These are phyloP conservation scores for Aspergillus ochraceus DNA, from an alignment of 2,329 filamentous ascomycete genomes.

Conservation along the genomic window DNA sequence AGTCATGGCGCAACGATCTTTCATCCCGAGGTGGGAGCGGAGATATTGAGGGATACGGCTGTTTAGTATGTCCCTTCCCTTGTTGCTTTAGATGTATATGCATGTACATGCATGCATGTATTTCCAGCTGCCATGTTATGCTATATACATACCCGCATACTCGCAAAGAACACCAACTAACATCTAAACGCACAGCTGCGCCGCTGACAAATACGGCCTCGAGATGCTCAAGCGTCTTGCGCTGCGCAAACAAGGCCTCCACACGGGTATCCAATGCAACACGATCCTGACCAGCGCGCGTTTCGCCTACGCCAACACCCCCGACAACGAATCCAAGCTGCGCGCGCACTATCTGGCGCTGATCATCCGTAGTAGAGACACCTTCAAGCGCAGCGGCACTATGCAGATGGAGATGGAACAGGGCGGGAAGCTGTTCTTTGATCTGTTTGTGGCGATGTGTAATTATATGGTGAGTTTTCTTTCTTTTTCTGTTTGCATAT, in stretches of 20 bases:
- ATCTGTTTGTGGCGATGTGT: conserved; percentile 88
- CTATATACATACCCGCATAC: too few relatives aligned
- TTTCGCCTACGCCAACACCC: conserved; percentile 85
- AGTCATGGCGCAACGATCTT: conserved; percentile 67
- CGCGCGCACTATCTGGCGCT: conserved; percentile 88
- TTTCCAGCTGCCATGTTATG: too few relatives aligned
- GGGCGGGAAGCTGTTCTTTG: conserved; percentile 86
- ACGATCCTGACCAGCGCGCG: conserved; percentile 86
- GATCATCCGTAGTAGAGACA: conserved; percentile 82
- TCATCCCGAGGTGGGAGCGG: conserved; percentile 62
- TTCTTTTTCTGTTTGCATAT: too few relatives aligned
- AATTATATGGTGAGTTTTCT: conserved; percentile 74
- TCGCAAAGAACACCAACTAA: neutral
- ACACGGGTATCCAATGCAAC: conserved; percentile 77
- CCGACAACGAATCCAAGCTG: conserved; percentile 85
- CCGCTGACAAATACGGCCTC: conserved; percentile 79
- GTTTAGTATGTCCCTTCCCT: conserved; percentile 61
- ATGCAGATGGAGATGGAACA: conserved; percentile 95
- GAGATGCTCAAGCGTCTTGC: conserved; percentile 82
- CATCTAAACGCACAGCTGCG: conserved; percentile 56
- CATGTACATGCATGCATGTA: neutral
- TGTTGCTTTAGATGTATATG: neutral
- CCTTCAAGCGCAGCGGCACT: conserved; percentile 89
- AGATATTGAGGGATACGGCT: conserved; percentile 82
- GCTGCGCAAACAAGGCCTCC: conserved; percentile 84